These are phyloP conservation scores for Forsythia viridissima DNA, from an alignment of 257 asterid species.

Conservation along the genomic window DNA sequence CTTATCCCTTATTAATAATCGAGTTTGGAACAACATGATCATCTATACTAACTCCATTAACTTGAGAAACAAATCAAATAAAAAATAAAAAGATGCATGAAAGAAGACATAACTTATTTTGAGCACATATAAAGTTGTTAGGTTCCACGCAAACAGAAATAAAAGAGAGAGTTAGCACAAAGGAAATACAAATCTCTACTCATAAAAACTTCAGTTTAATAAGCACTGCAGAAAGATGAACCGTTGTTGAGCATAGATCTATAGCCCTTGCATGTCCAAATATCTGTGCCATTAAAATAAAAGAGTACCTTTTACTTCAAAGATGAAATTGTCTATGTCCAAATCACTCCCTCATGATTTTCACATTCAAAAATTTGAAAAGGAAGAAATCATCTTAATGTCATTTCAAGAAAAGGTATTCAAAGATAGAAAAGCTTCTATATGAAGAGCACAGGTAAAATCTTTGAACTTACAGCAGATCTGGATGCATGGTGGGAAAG, in stretches of 20 bases:
- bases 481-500: conserved; percentile 66
- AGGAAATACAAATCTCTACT: neutral
- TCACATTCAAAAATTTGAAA: neutral
- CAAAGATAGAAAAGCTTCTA: neutral
- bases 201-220: neutral
- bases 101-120: neutral
- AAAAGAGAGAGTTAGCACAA: neutral
- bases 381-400: neutral
- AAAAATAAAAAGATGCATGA: neutral
- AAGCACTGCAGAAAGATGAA: neutral
- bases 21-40: neutral
- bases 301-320: neutral
- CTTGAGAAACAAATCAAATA: neutral
- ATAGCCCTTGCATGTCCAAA: neutral
- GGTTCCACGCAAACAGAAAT: neutral
- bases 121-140: neutral
- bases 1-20: neutral
- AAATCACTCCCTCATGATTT: neutral
- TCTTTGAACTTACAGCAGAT: conserved; percentile 65
- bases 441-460: neutral
- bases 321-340: neutral
- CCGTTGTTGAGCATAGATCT: neutral
- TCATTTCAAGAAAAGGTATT: neutral
- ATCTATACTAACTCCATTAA: neutral
- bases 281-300: neutral